Percentiles rank a stretch among this genome's conserved stretches.
These are phyloP conservation scores for Cardamine chenopodiifolia DNA, from an alignment of 345 rosid species.

Conservation along the genomic window DNA sequence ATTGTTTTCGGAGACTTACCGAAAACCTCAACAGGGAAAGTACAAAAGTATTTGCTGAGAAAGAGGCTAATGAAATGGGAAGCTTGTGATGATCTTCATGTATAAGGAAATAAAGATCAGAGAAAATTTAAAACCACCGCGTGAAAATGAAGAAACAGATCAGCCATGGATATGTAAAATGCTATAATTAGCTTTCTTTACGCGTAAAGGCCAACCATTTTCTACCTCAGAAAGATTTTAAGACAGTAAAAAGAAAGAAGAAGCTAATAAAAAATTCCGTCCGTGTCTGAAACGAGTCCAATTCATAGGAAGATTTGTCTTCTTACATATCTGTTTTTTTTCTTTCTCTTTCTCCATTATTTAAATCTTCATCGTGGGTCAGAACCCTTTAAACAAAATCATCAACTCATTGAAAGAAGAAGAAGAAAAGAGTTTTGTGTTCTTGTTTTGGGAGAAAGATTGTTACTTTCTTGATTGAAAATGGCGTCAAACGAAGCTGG, in stretches of 20 bases:
- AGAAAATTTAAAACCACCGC: constrained; percentile 7
- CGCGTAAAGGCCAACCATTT: constrained; percentile 27
- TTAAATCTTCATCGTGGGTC: constrained; percentile 15
- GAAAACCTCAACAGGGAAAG: constrained; percentile 76
- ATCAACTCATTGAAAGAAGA: not conserved
- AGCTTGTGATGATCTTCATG: constrained; percentile 29
- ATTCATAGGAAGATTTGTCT: constrained; percentile 30
- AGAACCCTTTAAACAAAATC: constrained; percentile 1
- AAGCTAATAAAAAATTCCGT: constrained; percentile 25
- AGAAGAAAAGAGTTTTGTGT: not conserved
- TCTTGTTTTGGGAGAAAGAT: not conserved
- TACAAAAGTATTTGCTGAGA: constrained; percentile 64
- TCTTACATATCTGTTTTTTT: constrained; percentile 18
- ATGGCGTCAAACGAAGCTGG: constrained; percentile 44
- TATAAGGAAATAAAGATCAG: constrained; percentile 16
- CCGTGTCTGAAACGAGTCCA: constrained; percentile 41
- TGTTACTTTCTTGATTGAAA: constrained; percentile 23
- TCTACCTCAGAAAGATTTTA: constrained; percentile 31
- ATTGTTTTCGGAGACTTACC: constrained; percentile 70
- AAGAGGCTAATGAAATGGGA: constrained; percentile 63
- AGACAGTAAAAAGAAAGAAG: constrained; percentile 32
- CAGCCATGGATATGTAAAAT: constrained; percentile 28
- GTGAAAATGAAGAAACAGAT: constrained; percentile 36
- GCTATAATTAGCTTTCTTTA: constrained; percentile 33
- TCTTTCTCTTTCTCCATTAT: constrained; percentile 25